Percentiles rank a stretch among this genome's conserved stretches.
Conservation (phyloP, 768 basidiomycete species). For the Lactarius vividus region DNA sequence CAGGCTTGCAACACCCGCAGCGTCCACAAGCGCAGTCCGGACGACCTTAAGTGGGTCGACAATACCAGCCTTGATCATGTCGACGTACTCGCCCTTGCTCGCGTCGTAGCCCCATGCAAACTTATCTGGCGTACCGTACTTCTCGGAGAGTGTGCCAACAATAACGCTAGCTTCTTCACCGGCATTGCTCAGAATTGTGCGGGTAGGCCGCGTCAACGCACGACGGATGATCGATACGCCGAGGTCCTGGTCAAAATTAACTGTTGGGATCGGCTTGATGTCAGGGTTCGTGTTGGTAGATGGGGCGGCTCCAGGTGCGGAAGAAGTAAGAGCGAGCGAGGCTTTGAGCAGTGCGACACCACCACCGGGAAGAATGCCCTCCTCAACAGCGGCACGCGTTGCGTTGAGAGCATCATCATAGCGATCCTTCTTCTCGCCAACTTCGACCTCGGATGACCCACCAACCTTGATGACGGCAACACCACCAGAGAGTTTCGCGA, state of each 20-base stretch:
- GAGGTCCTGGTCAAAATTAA: slow-evolving; percentile 97
- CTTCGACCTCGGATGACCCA: slow-evolving; percentile 90
- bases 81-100: slow-evolving; percentile 85
- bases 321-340: slow-evolving; percentile 61
- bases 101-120: slow-evolving; percentile 91
- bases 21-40: slow-evolving; percentile 88
- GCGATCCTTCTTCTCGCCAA: slow-evolving; percentile 98
- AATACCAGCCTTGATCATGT: slow-evolving; percentile 94
- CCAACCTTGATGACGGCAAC: slow-evolving; percentile 99
- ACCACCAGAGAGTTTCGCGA: slow-evolving; percentile 94
- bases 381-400: slow-evolving; percentile 97
- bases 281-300: slow-evolving; percentile 41
- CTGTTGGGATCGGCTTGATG: slow-evolving; percentile 67
- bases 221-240: slow-evolving; percentile 91
- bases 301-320: slow-evolving; percentile 31
- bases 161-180: slow-evolving; percentile 94
- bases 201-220: slow-evolving; percentile 77
- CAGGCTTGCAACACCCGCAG: slow-evolving; percentile 88
- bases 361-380: slow-evolving; percentile 97
- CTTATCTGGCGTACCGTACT: slow-evolving; percentile 71
- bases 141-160: slow-evolving; percentile 75
- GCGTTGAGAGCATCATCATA: slow-evolving; percentile 97
- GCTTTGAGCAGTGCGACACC: slow-evolving; percentile 92
- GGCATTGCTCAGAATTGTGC: slow-evolving; percentile 89
- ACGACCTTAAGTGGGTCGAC: slow-evolving; percentile 97